These are phyloP conservation scores for Fusarium stilboides DNA, from an alignment of 2,329 filamentous ascomycete genomes.

Conservation along the genomic window DNA sequence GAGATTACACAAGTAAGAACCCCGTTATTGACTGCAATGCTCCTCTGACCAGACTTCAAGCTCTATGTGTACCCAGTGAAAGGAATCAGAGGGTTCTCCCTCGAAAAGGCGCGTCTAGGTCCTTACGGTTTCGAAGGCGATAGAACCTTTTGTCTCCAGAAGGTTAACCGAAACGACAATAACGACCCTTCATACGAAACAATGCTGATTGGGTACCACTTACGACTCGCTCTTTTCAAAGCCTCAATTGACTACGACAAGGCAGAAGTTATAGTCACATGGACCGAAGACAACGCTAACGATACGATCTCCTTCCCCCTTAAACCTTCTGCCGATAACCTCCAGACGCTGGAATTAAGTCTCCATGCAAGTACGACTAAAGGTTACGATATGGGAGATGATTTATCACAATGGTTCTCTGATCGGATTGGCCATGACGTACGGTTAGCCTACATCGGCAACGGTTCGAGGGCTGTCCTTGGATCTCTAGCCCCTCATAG, in stretches of 20 bases:
- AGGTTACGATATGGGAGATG: constrained; percentile 45
- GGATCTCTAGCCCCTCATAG: constrained; percentile 48
- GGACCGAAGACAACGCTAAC: fast-evolving
- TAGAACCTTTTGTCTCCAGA: constrained; percentile 46
- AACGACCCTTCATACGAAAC: constrained; percentile 28
- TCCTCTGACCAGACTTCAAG: constrained; percentile 8
- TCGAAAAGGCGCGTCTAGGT: constrained; percentile 28
- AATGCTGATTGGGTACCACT: constrained; percentile 43
- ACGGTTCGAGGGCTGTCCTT: constrained; percentile 42
- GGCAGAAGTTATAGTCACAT: not conserved
- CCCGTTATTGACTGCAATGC: fast-evolving
- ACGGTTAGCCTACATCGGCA: constrained; percentile 41
- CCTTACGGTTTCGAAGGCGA: constrained; percentile 42
- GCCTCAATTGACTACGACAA: constrained; percentile 28
- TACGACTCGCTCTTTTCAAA: constrained; percentile 39
- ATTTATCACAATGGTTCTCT: constrained; percentile 40
- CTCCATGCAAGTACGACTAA: constrained; percentile 37
- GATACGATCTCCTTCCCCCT: constrained; percentile 39
- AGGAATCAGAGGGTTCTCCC: constrained; percentile 33
- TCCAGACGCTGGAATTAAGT: constrained; percentile 14
- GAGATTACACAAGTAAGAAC: constrained; percentile 38
- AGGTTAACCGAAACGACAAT: constrained; percentile 16
- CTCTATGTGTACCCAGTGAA: constrained; percentile 48
- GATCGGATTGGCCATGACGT: constrained; percentile 37
- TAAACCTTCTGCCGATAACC: constrained; percentile 4